Evolutionary conservation across 192 early-diverging fungal species (phyloP).

Genomic region (Backusella tarrabulga): DNA sequence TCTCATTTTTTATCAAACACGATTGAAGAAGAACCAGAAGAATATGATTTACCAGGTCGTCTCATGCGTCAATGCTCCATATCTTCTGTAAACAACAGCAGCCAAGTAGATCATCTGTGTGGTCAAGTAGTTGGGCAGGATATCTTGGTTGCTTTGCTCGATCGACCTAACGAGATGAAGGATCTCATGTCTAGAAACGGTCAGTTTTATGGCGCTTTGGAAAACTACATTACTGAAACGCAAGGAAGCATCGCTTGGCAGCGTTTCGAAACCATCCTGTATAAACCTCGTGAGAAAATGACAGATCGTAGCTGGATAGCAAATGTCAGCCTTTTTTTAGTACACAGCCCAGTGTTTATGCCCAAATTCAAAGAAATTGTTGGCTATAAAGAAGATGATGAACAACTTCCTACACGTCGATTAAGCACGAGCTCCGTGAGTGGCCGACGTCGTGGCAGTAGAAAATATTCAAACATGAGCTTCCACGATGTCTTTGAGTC

Average conservation of each 20-base stretch:
- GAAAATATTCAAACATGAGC: conserved; percentile 1
- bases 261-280: conserved; percentile 24
- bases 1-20: not conserved
- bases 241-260: conserved; percentile 29
- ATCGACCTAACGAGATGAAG: conserved; percentile 30
- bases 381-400: conserved; percentile 29
- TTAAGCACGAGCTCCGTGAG: not conserved
- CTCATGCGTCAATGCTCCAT: not conserved
- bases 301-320: conserved; percentile 32
- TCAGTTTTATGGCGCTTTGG: conserved; percentile 22
- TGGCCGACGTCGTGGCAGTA: not conserved
- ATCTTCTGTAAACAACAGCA: not conserved
- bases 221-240: conserved; percentile 21
- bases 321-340: conserved; percentile 7
- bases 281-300: conserved; percentile 27
- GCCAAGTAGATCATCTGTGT: conserved; percentile 5
- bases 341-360: conserved; percentile 26
- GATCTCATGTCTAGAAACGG: conserved; percentile 20
- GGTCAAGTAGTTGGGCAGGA: conserved; percentile 19
- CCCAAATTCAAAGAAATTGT: conserved; percentile 37
- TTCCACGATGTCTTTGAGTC: not conserved
- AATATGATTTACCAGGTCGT: not conserved
- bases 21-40: conserved; percentile 10
- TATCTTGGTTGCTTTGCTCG: conserved; percentile 29
- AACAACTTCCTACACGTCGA: not conserved